Conservation (phyloP, 345 rosid genomes). For the Anastatica hierochuntica region DNA sequence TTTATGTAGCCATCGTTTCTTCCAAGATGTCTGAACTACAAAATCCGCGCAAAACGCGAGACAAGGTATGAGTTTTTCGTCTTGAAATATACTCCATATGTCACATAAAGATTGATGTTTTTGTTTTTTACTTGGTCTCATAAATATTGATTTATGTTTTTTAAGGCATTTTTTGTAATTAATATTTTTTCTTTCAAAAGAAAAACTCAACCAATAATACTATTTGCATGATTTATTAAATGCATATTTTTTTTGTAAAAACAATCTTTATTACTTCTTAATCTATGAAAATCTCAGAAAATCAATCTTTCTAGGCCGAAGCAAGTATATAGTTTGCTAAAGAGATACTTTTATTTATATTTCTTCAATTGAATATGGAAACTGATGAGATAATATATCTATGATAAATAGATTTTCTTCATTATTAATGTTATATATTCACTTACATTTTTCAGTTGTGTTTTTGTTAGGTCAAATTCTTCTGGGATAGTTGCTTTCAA, state of each 20-base stretch:
- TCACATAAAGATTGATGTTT: too few species aligned
- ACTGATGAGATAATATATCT: background rate
- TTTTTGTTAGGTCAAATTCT: slow-evolving; percentile 49
- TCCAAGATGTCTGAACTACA: slow-evolving; percentile 61
- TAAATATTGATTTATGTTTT: too few species aligned
- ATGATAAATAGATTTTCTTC: background rate
- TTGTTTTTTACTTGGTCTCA: too few species aligned
- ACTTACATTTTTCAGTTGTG: background rate
- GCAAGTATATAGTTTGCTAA: background rate
- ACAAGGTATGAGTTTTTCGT: slow-evolving; percentile 37
- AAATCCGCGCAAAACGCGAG: slow-evolving; percentile 40
- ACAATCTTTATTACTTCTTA: too few species aligned
- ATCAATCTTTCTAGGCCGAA: too few species aligned
- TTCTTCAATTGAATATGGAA: background rate
- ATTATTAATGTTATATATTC: background rate
- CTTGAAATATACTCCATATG: too few species aligned
- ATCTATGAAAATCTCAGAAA: too few species aligned
- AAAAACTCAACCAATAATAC: too few species aligned
- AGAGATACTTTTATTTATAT: background rate
- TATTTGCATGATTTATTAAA: too few species aligned
- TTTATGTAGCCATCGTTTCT: slow-evolving; percentile 63
- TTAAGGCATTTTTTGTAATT: too few species aligned
- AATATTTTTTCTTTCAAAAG: too few species aligned
- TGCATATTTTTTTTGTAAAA: too few species aligned
- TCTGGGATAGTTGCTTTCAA: slow-evolving; percentile 70